These are phyloP conservation scores for Trebouxiophyceae sp. DNA, from an alignment of 163 green algal genomes.

Conservation along the genomic window DNA sequence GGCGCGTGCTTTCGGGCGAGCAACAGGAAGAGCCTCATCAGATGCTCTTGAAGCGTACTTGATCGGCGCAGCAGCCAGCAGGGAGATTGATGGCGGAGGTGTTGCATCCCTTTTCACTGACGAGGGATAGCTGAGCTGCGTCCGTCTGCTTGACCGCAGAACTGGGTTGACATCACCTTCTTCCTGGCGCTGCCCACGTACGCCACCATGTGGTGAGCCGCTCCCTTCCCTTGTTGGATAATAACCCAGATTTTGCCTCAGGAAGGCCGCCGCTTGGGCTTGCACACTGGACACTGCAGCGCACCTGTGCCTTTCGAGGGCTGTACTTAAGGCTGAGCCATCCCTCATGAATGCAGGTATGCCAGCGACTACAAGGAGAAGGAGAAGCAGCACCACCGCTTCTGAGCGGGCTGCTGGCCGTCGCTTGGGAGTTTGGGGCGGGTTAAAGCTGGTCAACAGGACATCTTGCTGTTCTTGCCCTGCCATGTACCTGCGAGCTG, in stretches of 20 bases:
- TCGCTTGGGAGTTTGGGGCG: neutral
- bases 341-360: constrained; percentile 30
- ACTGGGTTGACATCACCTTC: constrained; percentile 21
- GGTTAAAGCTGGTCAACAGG: no score
- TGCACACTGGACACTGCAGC: no score
- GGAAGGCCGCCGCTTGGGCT: no score
- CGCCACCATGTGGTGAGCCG: constrained; percentile 18
- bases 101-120: no score
- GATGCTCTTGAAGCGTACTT: neutral
- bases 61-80: no score
- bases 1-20: neutral
- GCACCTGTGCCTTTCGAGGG: no score
- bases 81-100: no score
- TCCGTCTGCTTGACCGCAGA: constrained; percentile 7
- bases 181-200: constrained; percentile 12
- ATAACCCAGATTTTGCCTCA: no score
- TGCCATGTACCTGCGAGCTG: no score
- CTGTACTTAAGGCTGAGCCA: no score
- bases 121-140: neutral
- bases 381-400: constrained; percentile 53
- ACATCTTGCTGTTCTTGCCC: no score
- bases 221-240: no score
- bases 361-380: constrained; percentile 48
- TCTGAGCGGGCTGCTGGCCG: constrained; percentile 6
- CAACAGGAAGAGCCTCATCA: neutral